These are phyloP conservation scores for Golubevia pallescens DNA, from an alignment of 1,284 basidiomycete genomes.

Conservation along the genomic window DNA sequence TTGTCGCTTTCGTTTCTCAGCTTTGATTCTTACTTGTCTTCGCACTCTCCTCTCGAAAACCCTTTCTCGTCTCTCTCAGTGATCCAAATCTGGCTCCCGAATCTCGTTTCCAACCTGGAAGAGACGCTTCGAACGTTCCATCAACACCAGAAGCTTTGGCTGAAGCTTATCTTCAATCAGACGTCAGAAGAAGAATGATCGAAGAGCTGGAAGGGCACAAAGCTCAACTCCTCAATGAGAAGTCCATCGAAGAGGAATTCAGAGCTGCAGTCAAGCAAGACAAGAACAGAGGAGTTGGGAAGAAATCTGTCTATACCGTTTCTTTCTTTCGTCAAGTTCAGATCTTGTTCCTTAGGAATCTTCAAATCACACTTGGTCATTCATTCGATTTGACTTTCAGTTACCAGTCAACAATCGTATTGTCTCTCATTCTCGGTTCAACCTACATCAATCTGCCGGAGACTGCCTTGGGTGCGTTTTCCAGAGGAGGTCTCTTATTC, in stretches of 20 bases:
- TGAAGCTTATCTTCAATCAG: constrained; percentile 22
- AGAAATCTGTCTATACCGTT: constrained; percentile 27
- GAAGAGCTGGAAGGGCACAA: constrained; percentile 31
- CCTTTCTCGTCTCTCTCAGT: constrained; percentile 14
- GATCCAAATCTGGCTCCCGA: constrained; percentile 16
- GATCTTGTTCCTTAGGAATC: constrained; percentile 1
- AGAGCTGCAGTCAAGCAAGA: constrained; percentile 22
- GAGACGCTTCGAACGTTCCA: constrained; percentile 22
- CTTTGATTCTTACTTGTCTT: no score
- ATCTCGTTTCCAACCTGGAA: constrained; percentile 23
- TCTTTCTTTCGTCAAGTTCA: constrained; percentile 29
- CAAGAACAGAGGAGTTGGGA: constrained; percentile 25
- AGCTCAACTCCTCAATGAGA: constrained; percentile 8
- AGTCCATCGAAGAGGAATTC: constrained; percentile 22
- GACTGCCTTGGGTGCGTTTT: constrained; percentile 35
- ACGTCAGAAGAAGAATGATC: constrained; percentile 21
- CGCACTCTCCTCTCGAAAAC: no score
- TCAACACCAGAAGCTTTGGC: constrained; percentile 29
- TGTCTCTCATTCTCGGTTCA: constrained; percentile 39
- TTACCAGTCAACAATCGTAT: constrained; percentile 35
- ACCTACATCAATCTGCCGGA: constrained; percentile 37
- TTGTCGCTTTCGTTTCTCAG: no score
- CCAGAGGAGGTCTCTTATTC: constrained; percentile 44
- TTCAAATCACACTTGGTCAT: constrained; percentile 42
- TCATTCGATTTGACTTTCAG: constrained; percentile 48